A percentile compares a stretch with the other conserved stretches of the same genome.
Evolutionary conservation across 2,329 filamentous ascomycete genomes (phyloP).

Genomic region (Talaromyces piceae): DNA sequence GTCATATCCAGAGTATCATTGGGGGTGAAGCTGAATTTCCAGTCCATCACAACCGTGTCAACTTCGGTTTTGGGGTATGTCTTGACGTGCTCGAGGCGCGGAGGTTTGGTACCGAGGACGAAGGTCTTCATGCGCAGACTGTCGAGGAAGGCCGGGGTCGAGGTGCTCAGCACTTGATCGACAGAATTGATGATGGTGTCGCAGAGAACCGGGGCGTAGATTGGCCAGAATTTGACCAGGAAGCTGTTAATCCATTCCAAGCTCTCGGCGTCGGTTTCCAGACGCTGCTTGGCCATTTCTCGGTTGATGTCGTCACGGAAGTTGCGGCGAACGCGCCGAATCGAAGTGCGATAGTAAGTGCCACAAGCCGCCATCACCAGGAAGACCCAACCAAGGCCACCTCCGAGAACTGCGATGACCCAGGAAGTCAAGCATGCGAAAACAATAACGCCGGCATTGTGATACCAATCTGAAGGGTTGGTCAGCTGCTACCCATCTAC

Average conservation of each 20-base stretch:
- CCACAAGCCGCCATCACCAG: conserved; percentile 86
- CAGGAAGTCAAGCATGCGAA: conserved; percentile 89
- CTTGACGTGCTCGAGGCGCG: conserved; percentile 94
- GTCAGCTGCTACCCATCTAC: conserved; percentile 1
- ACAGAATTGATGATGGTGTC: conserved; percentile 89
- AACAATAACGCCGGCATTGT: conserved; percentile 88
- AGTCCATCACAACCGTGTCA: conserved; percentile 96
- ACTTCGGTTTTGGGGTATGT: conserved; percentile 94
- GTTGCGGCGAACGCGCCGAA: conserved; percentile 87
- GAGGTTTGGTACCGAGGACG: conserved; percentile 88
- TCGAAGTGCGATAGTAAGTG: conserved; percentile 94
- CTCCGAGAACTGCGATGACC: conserved; percentile 81
- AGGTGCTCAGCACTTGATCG: conserved; percentile 88
- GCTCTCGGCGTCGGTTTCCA: conserved; percentile 87
- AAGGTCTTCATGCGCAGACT: conserved; percentile 91
- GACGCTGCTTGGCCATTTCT: conserved; percentile 74
- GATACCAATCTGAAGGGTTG: conserved; percentile 89
- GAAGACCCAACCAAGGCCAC: conserved; percentile 87
- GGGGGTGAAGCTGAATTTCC: conserved; percentile 98
- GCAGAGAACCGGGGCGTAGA: conserved; percentile 89
- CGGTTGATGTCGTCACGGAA: conserved; percentile 90
- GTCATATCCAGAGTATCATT: conserved; percentile 93
- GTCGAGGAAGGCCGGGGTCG: conserved; percentile 87
- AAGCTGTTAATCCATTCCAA: conserved; percentile 99
- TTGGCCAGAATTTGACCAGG: conserved; percentile 97